Base-by-base conservation (phyloP, 108 stramenopile species). In the Pseudonitzschia multiseries region DNA sequence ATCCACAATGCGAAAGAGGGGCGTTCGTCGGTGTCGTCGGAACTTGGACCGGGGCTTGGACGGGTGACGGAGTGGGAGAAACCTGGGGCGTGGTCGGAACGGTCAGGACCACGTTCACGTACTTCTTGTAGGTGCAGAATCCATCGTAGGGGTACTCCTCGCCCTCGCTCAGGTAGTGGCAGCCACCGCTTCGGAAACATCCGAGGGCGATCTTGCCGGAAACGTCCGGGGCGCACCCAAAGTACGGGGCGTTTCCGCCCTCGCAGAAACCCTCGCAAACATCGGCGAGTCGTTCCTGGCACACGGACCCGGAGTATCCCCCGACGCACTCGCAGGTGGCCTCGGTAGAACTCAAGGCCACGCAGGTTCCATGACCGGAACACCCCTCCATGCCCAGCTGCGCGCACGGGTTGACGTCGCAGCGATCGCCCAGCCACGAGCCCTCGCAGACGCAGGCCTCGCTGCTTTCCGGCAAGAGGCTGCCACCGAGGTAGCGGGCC, bases 401-500 rank as follows among this genome's bases (percentile, higher is more conserved):
- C 14, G 28, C 22, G 54, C 74, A 77, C 26, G 79, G 80, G 71
- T 80, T 80, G 5, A 4, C 2, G 41, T 81, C 77, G 67, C 83
- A 84, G 29, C 70, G 42, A 32, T 53, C 40, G n/a, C 83, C 83
- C 0, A 56, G 57, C 77, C 77, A 84, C 26, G 68, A 72, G 36
- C 70, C 68, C 29, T 81, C 77, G 68, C 83, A 84, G 27, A 84
- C 70, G 26, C 79, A 84, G 21, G 74, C 75, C 57, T 66, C 8
- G 60, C 36, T 40, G 26, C 57, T 28, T n/a, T 13, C 24, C 20
- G 68, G 27, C 41, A 20, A 69, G 20, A 66, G 31, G 50, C 33
- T 65, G 33, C 70, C 81, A 36, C 86, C 86, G 15, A 87, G 78
- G 50, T 84, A 87, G 2, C 65, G 36, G 31, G 83, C 86, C 27